phyloP scores from a whole-genome alignment of 805 yeast genomes.

The Schizosaccharomyces japonicus region DNA sequence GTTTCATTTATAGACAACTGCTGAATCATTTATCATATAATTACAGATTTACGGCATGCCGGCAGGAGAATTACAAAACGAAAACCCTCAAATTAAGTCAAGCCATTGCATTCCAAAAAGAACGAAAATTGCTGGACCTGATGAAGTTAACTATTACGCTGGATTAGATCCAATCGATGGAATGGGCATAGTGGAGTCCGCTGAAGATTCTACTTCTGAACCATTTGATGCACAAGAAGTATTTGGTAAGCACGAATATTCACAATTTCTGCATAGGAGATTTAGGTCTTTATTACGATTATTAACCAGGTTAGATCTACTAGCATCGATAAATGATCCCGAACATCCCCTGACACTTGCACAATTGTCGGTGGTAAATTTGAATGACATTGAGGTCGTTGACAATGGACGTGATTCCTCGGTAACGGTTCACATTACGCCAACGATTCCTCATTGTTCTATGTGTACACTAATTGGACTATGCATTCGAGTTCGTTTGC shows the following conservation, averaged over 20 bases:
- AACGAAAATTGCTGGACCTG: no score
- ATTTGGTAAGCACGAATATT: slow-evolving; percentile 26
- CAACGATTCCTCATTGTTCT: slow-evolving; percentile 93
- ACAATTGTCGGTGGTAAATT: slow-evolving; percentile 76
- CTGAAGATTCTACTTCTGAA: no score
- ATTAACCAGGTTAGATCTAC: no score
- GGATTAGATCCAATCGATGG: no score
- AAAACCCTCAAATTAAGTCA: slow-evolving; percentile 1
- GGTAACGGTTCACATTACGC: slow-evolving; percentile 67
- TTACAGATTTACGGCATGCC: no score
- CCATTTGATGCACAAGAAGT: slow-evolving; percentile 74
- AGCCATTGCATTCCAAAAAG: no score
- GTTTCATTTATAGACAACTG: no score
- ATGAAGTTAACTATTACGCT: no score
- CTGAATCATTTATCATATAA: no score
- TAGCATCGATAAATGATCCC: slow-evolving; percentile 76
- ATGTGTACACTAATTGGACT: slow-evolving; percentile 86
- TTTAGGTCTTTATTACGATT: not conserved
- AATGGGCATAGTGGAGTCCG: no score
- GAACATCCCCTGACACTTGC: slow-evolving; percentile 92
- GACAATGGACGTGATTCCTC: slow-evolving; percentile 28
- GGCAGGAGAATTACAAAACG: slow-evolving; percentile 1
- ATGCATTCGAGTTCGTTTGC: slow-evolving; percentile 78
- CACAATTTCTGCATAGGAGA: not conserved
- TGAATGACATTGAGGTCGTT: slow-evolving; percentile 50